A percentile compares a stretch with the other conserved stretches of the same genome.
These are phyloP conservation scores for Scutellaria galericulata DNA, from an alignment of 257 asterid genomes.

Conservation along the genomic window DNA sequence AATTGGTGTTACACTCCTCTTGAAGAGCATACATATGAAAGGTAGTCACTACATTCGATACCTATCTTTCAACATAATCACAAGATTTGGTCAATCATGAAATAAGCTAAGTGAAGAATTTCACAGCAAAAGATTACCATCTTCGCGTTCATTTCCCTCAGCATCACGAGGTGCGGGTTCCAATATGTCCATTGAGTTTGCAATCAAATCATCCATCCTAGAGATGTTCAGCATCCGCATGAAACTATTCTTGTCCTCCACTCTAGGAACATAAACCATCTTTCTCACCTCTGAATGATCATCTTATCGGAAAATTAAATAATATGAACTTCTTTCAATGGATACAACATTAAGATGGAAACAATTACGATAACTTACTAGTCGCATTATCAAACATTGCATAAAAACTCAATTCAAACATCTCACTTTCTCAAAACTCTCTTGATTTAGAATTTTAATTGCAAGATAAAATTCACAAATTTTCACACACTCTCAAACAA, in stretches of 20 bases:
- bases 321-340: conserved; percentile 27
- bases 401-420: conserved; percentile 20
- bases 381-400: conserved; percentile 1
- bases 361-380: not conserved
- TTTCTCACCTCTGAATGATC: conserved; percentile 56
- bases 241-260: conserved; percentile 90
- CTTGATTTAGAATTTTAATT: not conserved
- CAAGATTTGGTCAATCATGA: not conserved
- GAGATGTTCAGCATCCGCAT: conserved; percentile 93
- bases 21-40: conserved; percentile 3
- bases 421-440: not conserved
- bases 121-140: conserved; percentile 55
- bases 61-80: not conserved
- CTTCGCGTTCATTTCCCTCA: conserved; percentile 85
- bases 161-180: conserved; percentile 78
- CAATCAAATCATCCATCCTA: conserved; percentile 75
- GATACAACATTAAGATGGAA: conserved; percentile 13
- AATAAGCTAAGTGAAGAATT: conserved; percentile 14
- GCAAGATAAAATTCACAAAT: not conserved
- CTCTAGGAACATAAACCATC: conserved; percentile 90
- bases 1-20: not conserved
- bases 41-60: not conserved
- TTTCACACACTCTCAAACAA: not conserved
- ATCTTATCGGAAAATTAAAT: conserved; percentile 50
- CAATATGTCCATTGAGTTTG: conserved; percentile 88